Percentiles rank a stretch among this genome's conserved stretches.
Evolutionary conservation across 140 eudicot species (phyloP).

Genomic region (Ambrosia hybrid): DNA sequence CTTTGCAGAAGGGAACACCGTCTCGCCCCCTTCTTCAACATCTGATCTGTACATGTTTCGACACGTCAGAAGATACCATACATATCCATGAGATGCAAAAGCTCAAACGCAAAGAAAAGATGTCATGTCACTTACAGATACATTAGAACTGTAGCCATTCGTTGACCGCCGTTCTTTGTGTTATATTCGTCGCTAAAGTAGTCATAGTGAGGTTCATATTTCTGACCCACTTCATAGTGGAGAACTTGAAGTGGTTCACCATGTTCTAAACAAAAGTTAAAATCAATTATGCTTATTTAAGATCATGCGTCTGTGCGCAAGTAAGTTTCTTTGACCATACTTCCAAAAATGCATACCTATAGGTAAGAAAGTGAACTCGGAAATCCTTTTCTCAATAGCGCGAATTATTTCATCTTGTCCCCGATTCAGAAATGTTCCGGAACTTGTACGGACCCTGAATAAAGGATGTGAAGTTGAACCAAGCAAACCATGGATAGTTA

Average conservation of each 20-base stretch:
- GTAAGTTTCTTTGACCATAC: neutral
- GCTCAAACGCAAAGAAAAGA: neutral
- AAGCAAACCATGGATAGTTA: neutral
- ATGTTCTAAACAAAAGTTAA: conserved; percentile 47
- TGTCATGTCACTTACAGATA: conserved; percentile 63
- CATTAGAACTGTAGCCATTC: conserved; percentile 90
- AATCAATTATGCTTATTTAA: conserved; percentile 15
- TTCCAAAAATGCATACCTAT: conserved; percentile 53
- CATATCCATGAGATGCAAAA: neutral
- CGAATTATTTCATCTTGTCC: conserved; percentile 78
- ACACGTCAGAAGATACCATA: neutral
- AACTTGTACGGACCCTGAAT: conserved; percentile 89
- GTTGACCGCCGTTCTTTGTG: conserved; percentile 84
- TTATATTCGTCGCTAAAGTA: conserved; percentile 75
- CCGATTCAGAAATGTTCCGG: conserved; percentile 84
- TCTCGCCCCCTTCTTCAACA: conserved; percentile 99
- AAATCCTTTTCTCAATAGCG: conserved; percentile 81
- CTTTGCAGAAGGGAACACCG: conserved; percentile 81
- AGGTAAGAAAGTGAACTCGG: conserved; percentile 89
- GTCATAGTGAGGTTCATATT: conserved; percentile 86
- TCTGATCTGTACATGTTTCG: conserved; percentile 62
- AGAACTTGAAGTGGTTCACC: conserved; percentile 96
- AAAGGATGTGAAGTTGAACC: neutral
- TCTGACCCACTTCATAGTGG: conserved; percentile 91
- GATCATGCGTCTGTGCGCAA: neutral